Percentiles rank a stretch among this genome's conserved stretches.
Conservation (phyloP, 306 rosid genomes). For the Urtica urens region DNA sequence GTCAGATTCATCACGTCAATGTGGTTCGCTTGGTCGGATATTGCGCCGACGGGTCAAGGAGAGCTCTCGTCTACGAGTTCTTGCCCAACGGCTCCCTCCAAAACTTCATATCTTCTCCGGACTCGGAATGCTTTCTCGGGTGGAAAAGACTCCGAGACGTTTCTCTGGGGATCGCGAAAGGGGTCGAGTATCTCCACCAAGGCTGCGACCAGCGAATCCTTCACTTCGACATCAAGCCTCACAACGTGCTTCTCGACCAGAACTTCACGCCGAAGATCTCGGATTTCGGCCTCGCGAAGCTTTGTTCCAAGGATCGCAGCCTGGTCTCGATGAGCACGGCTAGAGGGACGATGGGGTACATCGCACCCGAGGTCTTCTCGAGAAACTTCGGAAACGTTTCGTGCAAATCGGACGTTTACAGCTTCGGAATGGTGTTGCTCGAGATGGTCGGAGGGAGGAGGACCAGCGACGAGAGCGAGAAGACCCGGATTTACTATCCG, state of each 20-base stretch:
- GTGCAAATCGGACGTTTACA: not conserved
- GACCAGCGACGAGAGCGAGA: not conserved
- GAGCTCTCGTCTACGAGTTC: constrained; percentile 22
- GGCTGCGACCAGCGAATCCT: constrained; percentile 5
- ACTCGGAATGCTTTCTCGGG: not conserved
- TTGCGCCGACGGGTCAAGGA: constrained; percentile 20
- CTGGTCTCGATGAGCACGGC: not conserved
- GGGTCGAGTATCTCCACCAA: constrained; percentile 8
- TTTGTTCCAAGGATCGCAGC: not conserved
- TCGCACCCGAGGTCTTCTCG: constrained; percentile 2
- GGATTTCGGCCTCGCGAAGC: constrained; percentile 2
- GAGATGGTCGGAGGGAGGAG: not conserved
- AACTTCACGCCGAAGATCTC: not conserved
- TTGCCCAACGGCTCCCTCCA: constrained; percentile 25
- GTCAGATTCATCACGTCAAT: constrained; percentile 27
- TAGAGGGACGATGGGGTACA: constrained; percentile 4
- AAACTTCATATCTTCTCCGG: constrained; percentile 5
- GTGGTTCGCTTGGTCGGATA: constrained; percentile 18
- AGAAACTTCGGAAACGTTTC: constrained; percentile 3
- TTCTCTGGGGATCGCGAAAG: not conserved
- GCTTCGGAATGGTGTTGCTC: constrained; percentile 1
- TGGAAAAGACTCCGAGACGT: not conserved
- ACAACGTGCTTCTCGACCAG: not conserved
- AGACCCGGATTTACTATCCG: not conserved
- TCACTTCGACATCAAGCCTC: constrained; percentile 9